Percentiles rank a stretch among this genome's conserved stretches.
phyloP scores from a whole-genome alignment of 257 asterid genomes.

The Rehmannia glutinosa region DNA sequence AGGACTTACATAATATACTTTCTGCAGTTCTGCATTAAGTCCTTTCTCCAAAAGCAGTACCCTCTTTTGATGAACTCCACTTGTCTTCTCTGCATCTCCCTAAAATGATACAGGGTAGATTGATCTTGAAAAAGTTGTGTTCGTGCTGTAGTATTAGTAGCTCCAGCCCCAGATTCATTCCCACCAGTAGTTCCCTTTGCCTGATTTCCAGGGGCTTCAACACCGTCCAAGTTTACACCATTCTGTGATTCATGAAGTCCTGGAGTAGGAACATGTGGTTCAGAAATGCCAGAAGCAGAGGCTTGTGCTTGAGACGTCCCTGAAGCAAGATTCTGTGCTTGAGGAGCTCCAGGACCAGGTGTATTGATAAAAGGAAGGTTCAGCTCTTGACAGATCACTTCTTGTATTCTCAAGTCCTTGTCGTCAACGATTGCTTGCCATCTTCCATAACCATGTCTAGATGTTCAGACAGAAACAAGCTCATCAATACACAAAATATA shows the following conservation, averaged over 20 bases:
- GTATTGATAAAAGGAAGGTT: conserved; percentile 57
- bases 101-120: conserved; percentile 45
- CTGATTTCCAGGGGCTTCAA: conserved; percentile 46
- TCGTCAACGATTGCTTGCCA: conserved; percentile 98
- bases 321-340: conserved; percentile 31
- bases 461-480: conserved; percentile 26
- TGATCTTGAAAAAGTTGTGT: conserved; percentile 66
- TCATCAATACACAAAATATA: conserved; percentile 9
- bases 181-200: conserved; percentile 38
- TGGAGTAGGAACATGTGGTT: conserved; percentile 33
- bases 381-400: conserved; percentile 84
- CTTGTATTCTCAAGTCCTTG: conserved; percentile 80
- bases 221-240: conserved; percentile 32
- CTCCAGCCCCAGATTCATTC: conserved; percentile 44
- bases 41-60: conserved; percentile 89
- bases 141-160: conserved; percentile 48
- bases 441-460: conserved; percentile 97
- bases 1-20: conserved; percentile 61
- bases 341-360: conserved; percentile 62
- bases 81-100: conserved; percentile 93
- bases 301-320: conserved; percentile 40
- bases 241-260: conserved; percentile 41
- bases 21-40: conserved; percentile 68
- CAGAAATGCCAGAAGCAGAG: conserved; percentile 40
- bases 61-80: conserved; percentile 89